Conservation (phyloP, 805 yeast genomes). For the Ogataea ramenticola region DNA sequence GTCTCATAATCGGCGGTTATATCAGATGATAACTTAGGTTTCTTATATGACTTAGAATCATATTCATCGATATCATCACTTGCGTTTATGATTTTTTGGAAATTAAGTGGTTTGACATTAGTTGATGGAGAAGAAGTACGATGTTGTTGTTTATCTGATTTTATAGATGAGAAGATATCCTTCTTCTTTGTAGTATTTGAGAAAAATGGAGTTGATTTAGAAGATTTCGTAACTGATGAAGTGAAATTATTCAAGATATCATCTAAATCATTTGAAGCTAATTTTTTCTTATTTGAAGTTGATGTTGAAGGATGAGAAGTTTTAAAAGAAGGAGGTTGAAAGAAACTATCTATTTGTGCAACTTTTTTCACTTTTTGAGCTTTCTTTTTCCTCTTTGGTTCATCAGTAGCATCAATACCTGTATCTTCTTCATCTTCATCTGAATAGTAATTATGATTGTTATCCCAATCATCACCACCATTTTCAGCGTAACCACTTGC, state of each 20-base stretch:
- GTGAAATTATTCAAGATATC: conserved; percentile 60
- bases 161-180: conserved; percentile 23
- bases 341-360: conserved; percentile 38
- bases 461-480: conserved; percentile 84
- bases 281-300: conserved; percentile 30
- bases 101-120: conserved; percentile 14
- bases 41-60: conserved; percentile 11
- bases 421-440: conserved; percentile 45
- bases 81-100: conserved; percentile 12
- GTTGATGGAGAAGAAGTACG: conserved; percentile 23
- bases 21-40: conserved; percentile 15
- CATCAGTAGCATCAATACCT: conserved; percentile 22
- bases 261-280: conserved; percentile 46
- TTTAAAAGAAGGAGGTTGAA: conserved; percentile 27
- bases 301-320: conserved; percentile 14
- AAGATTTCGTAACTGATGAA: conserved; percentile 14
- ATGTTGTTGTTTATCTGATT: conserved; percentile 9
- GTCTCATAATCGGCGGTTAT: conserved; percentile 14
- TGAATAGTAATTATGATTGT: conserved; percentile 46
- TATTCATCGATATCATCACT: conserved; percentile 8
- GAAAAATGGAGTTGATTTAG: conserved; percentile 16
- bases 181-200: conserved; percentile 10
- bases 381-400: conserved; percentile 23
- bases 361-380: conserved; percentile 25
- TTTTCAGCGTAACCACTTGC: conserved; percentile 93